A percentile compares a stretch with the other conserved stretches of the same genome.
These are phyloP conservation scores for Colletotrichum acutatum DNA, from an alignment of 2,329 filamentous ascomycete genomes.

Conservation along the genomic window DNA sequence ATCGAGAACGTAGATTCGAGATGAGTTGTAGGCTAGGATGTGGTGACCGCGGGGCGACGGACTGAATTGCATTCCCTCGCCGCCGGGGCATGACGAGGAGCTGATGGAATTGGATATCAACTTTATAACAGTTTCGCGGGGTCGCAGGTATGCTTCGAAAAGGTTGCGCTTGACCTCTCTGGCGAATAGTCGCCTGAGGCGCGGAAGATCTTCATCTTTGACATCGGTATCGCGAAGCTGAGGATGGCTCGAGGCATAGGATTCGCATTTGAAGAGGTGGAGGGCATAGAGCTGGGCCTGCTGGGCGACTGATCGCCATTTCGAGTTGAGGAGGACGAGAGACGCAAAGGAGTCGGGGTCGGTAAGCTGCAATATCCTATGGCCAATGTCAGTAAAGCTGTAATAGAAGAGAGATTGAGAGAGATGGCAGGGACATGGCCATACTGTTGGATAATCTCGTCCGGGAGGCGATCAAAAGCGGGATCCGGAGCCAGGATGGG, in stretches of 20 bases:
- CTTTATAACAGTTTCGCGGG: constrained; percentile 77
- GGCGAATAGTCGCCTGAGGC: constrained; percentile 73
- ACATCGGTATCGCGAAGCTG: constrained; percentile 49
- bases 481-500: constrained; percentile 42
- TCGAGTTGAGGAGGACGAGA: constrained; percentile 71
- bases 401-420: neutral
- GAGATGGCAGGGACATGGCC: constrained; percentile 40
- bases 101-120: constrained; percentile 86
- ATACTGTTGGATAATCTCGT: constrained; percentile 78
- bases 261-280: constrained; percentile 71
- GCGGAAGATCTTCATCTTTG: constrained; percentile 63
- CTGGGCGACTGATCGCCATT: constrained; percentile 73
- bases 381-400: neutral
- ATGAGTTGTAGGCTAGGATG: constrained; percentile 85
- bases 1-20: constrained; percentile 83
- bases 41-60: constrained; percentile 80
- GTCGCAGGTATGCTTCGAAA: constrained; percentile 80
- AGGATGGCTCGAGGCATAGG: constrained; percentile 64
- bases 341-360: constrained; percentile 75
- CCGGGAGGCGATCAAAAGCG: constrained; percentile 68
- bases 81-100: constrained; percentile 83
- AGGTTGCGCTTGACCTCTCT: constrained; percentile 80
- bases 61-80: constrained; percentile 87
- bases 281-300: constrained; percentile 71
- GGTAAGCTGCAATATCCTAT: constrained; percentile 69